phyloP scores from a whole-genome alignment of 176 grass and related monocot genomes.

The Hyparrhenia diplandra region DNA sequence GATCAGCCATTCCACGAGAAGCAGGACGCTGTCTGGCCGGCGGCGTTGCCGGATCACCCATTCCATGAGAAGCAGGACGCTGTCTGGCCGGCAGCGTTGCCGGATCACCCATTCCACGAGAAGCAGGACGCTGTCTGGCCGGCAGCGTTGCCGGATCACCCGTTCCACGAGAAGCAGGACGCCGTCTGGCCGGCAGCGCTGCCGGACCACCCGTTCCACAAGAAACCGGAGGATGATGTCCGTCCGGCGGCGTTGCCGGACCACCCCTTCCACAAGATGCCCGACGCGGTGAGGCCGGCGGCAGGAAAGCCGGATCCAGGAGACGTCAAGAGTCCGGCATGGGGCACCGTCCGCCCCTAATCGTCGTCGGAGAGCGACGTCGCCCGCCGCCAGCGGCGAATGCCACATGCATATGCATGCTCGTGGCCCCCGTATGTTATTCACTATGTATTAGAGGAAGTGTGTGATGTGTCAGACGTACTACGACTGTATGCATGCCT shows the following conservation, averaged over 20 bases:
- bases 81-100: background rate
- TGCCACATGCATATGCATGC: background rate
- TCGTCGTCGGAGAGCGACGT: background rate
- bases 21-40: background rate
- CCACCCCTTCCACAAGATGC: slow-evolving; percentile 3
- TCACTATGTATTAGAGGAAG: background rate
- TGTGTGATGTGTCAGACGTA: background rate
- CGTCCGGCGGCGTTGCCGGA: background rate
- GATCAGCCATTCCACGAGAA: background rate
- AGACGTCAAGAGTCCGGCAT: background rate
- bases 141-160: background rate
- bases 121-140: background rate
- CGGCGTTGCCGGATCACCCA: background rate
- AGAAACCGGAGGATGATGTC: background rate
- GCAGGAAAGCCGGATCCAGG: background rate
- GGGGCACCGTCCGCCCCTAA: background rate
- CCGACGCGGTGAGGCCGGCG: background rate
- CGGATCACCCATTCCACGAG: background rate
- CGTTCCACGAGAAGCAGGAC: background rate
- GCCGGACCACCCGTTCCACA: background rate
- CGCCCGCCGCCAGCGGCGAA: background rate
- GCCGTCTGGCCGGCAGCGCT: background rate
- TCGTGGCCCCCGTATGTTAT: background rate
- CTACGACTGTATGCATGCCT: background rate
- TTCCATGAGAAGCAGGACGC: background rate